Evolutionary conservation across 352 stramenopile genomes (phyloP), one percentile per base, ranked within the genome.

Genomic region (Phytophthora fragariae): DNA sequence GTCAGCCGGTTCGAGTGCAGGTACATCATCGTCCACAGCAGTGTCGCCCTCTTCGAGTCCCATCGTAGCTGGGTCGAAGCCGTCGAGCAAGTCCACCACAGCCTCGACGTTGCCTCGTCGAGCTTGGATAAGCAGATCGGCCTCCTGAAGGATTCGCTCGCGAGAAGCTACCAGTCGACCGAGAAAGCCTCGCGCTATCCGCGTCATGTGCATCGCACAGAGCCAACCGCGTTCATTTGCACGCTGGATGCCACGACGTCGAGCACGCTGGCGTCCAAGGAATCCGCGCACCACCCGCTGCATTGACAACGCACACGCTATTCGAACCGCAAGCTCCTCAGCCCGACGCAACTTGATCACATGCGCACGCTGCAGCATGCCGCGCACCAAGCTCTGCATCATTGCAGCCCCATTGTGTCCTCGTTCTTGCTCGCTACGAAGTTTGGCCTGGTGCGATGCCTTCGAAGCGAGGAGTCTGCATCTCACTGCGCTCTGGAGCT

Each of bases 11-110:
- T 73, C 65, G 27, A 72, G 17, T 5, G 17, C 50, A 14, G 41
- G 59, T 10, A 75, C 12, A 33, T 70, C 70, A 6, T 72, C 57
- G 39, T 66, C 61, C 5, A 21, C 39, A 7, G 1, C 5, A 8
- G 3, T 31, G 5, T 65, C 55, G 6, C 15, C 24, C 11, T 54
- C 55, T 5, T 65, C 69, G 12, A 50, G 35, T 41, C 77, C 81
- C 70, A 70, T 44, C 17, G 21, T 12, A 29, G 56, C 47, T 1
- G 67, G 66, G 60, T 75, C 67, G 57, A 83, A 89, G 8, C 86
- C 86, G 46, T 92, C 86, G 15, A 93, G 62, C 19, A 93, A 58
- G 56, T 93, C 86, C 3, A 91, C 79, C 0, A 93, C 83, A 0
- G 72, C 72, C 8, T 84, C 80, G 10, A 89, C 66, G 50, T 91